These are phyloP conservation scores for Diplodia seriata DNA, from an alignment of 2,329 filamentous ascomycete genomes.

Conservation along the genomic window DNA sequence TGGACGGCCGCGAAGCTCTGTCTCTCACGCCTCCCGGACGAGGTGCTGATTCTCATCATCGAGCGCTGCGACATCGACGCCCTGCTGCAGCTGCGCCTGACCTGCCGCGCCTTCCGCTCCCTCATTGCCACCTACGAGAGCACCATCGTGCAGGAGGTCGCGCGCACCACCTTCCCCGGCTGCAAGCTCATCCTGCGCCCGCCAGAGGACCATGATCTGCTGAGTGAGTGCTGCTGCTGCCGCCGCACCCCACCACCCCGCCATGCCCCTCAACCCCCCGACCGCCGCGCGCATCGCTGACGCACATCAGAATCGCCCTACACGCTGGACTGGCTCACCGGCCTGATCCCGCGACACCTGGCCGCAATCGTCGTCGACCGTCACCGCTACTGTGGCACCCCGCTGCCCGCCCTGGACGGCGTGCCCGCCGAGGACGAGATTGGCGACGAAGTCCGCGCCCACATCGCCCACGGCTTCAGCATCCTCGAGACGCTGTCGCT, in stretches of 20 bases:
- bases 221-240: slow-evolving; percentile 9
- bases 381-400: slow-evolving; percentile 37
- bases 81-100: slow-evolving; percentile 39
- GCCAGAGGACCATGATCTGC: slow-evolving; percentile 23
- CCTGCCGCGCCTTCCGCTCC: slow-evolving; percentile 36
- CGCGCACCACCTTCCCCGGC: slow-evolving; percentile 40
- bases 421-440: slow-evolving; percentile 43
- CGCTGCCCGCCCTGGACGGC: slow-evolving; percentile 37
- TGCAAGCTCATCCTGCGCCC: slow-evolving; percentile 32
- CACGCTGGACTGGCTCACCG: slow-evolving; percentile 38
- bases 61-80: slow-evolving; percentile 42
- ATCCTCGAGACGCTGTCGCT: slow-evolving; percentile 39
- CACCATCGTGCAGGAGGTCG: slow-evolving; percentile 42
- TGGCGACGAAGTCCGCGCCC: slow-evolving; percentile 41
- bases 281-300: slow-evolving; percentile 6
- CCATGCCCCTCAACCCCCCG: not conserved
- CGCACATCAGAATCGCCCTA: slow-evolving; percentile 17
- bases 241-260: slow-evolving; percentile 14
- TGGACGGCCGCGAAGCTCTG: slow-evolving; percentile 19
- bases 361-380: slow-evolving; percentile 43
- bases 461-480: slow-evolving; percentile 42
- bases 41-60: slow-evolving; percentile 42
- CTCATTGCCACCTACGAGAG: slow-evolving; percentile 40
- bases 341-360: slow-evolving; percentile 41
- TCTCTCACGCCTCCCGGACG: slow-evolving; percentile 25